Conservation (phyloP, 164 flowering plant genomes). For the Dillenia turbinata region DNA sequence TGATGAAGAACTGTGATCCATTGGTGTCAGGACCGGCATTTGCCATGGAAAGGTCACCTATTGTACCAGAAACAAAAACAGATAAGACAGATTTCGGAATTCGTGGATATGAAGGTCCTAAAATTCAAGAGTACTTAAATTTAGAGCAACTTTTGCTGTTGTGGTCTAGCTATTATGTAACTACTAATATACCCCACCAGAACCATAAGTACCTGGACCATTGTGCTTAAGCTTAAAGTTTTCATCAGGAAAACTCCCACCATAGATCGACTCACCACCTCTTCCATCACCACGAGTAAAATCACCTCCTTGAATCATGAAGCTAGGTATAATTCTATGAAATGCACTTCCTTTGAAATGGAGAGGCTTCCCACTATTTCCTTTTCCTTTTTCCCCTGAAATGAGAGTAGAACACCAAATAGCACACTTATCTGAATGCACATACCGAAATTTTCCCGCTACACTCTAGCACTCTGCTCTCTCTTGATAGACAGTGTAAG, state of each 20-base stretch:
- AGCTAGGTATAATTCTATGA: constrained; percentile 96
- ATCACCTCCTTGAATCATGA: constrained; percentile 98
- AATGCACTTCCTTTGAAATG: constrained; percentile 90
- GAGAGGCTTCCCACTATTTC: constrained; percentile 82
- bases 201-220: constrained; percentile 66
- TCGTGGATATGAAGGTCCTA: too few species aligned
- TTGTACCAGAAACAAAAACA: neutral
- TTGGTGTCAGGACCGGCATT: constrained; percentile 91
- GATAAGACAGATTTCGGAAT: too few species aligned
- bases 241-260: constrained; percentile 86
- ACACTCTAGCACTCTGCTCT: too few species aligned
- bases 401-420: neutral
- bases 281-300: constrained; percentile 90
- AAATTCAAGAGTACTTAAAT: too few species aligned
- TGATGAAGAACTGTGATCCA: constrained; percentile 97
- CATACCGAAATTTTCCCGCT: too few species aligned
- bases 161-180: too few species aligned
- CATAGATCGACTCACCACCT: constrained; percentile 98
- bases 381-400: constrained; percentile 88
- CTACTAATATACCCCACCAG: too few species aligned
- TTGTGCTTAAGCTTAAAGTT: constrained; percentile 95
- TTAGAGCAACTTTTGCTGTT: too few species aligned
- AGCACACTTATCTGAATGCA: too few species aligned
- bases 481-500: too few species aligned
- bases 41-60: constrained; percentile 92